Percentiles rank a stretch among this genome's conserved stretches.
These are phyloP conservation scores for Sporisorium scitamineum DNA, from an alignment of 1,284 basidiomycete genomes.

Conservation along the genomic window DNA sequence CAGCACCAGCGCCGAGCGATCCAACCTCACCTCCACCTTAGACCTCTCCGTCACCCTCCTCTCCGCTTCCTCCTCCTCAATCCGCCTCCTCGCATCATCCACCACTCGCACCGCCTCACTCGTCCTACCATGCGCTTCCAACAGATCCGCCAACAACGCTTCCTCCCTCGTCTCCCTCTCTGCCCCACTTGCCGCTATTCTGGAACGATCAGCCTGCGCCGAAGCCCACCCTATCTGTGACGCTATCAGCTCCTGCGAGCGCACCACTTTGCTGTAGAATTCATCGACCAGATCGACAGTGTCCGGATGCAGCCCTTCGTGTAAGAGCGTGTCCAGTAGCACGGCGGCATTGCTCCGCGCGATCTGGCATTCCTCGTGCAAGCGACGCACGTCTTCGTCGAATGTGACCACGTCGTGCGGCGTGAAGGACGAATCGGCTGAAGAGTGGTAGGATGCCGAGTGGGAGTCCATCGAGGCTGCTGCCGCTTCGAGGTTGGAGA, in stretches of 20 bases:
- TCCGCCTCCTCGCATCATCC: conserved; percentile 36
- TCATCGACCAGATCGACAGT: conserved; percentile 36
- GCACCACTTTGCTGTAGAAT: conserved; percentile 45
- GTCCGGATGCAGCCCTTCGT: conserved; percentile 29
- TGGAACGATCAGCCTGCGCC: conserved; percentile 45
- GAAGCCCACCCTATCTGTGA: conserved; percentile 58
- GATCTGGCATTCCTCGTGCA: conserved; percentile 60
- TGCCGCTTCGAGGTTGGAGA: conserved; percentile 34
- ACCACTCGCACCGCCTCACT: conserved; percentile 35
- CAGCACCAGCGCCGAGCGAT: conserved; percentile 42
- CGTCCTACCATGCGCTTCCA: conserved; percentile 53
- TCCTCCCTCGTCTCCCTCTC: conserved; percentile 45
- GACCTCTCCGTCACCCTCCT: conserved; percentile 48
- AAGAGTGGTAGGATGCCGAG: conserved; percentile 9
- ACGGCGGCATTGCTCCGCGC: conserved; percentile 52
- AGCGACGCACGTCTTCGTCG: conserved; percentile 51
- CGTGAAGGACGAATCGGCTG: background rate
- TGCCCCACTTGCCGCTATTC: conserved; percentile 1
- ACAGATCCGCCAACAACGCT: conserved; percentile 51
- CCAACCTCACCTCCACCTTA: conserved; percentile 48
- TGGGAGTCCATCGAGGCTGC: conserved; percentile 23
- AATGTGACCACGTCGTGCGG: conserved; percentile 17
- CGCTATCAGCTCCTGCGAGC: conserved; percentile 47
- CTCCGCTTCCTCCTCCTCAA: conserved; percentile 55
- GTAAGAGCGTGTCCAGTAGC: conserved; percentile 47